Conservation (phyloP, 805 yeast genomes). For the Yarrowia keelungensis region DNA sequence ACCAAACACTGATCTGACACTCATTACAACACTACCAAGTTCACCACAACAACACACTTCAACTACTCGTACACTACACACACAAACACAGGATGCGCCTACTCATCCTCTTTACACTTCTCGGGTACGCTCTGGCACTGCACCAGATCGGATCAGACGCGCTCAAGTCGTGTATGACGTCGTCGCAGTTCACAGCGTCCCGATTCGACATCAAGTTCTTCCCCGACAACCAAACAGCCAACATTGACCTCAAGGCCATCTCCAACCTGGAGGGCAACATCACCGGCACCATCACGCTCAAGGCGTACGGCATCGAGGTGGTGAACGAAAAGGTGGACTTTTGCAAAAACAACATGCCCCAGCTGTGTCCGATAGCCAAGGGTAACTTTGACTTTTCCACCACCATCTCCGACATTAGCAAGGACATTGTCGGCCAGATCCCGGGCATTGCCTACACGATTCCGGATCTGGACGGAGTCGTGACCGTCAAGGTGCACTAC, state of each 20-base stretch:
- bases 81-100: not conserved
- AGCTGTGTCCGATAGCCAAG: conserved; percentile 82
- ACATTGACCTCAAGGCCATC: conserved; percentile 74
- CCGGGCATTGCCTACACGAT: conserved; percentile 88
- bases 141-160: conserved; percentile 60
- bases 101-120: not conserved
- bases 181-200: conserved; percentile 85
- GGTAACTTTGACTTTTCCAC: conserved; percentile 77
- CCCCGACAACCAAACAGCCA: conserved; percentile 68
- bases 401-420: conserved; percentile 49
- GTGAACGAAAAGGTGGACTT: conserved; percentile 63
- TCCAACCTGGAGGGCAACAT: conserved; percentile 79
- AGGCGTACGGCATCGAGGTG: conserved; percentile 81
- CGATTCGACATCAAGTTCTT: conserved; percentile 76
- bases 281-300: conserved; percentile 66
- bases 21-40: too few relatives aligned
- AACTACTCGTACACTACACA: not conserved
- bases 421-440: conserved; percentile 57
- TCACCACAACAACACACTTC: not conserved
- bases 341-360: conserved; percentile 62
- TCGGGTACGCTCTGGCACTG: conserved; percentile 45
- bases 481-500: conserved; percentile 70
- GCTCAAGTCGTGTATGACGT: conserved; percentile 87
- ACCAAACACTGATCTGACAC: too few relatives aligned
- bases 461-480: conserved; percentile 95